Evolutionary conservation across 805 yeast genomes (phyloP).

Genomic region (Lachancea thermotolerans): DNA sequence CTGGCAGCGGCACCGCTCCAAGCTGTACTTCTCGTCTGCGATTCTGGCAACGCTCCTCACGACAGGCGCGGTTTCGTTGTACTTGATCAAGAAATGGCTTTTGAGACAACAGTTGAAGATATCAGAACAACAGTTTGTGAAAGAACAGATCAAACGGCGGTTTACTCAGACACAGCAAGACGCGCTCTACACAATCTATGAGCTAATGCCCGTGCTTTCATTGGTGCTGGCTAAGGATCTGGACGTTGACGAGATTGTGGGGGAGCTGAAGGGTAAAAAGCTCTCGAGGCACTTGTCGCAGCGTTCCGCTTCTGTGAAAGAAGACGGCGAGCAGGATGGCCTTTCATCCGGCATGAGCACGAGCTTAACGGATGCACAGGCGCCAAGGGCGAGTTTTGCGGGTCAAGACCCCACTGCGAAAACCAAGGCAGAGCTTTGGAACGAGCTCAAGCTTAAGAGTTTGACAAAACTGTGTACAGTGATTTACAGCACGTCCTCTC

Average conservation of each 20-base stretch:
- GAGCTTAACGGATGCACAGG: conserved; percentile 13
- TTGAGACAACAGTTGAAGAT: conserved; percentile 39
- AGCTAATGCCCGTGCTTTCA: conserved; percentile 70
- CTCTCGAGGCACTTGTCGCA: conserved; percentile 8
- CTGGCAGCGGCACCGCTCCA: conserved; percentile 24
- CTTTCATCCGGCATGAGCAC: conserved; percentile 19
- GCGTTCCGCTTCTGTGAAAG: neutral
- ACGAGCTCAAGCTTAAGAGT: conserved; percentile 67
- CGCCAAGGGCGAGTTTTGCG: conserved; percentile 8
- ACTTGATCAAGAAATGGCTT: conserved; percentile 27
- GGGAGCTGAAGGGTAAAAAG: conserved; percentile 22
- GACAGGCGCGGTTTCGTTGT: conserved; percentile 25
- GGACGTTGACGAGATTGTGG: conserved; percentile 24
- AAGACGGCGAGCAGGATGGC: conserved; percentile 12
- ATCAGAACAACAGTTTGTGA: conserved; percentile 51
- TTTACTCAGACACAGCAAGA: conserved; percentile 91
- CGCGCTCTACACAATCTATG: conserved; percentile 75
- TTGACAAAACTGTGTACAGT: conserved; percentile 67
- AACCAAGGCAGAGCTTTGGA: conserved; percentile 72
- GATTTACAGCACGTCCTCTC: conserved; percentile 58
- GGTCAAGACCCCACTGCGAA: conserved; percentile 16
- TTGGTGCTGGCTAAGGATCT: conserved; percentile 26
- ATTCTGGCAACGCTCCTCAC: conserved; percentile 21
- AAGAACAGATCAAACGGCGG: conserved; percentile 68
- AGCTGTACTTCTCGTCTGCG: conserved; percentile 18